Evolutionary conservation across 805 yeast genomes (phyloP), one percentile per base, ranked within the genome.

Genomic region (Candida qinlingensis): DNA sequence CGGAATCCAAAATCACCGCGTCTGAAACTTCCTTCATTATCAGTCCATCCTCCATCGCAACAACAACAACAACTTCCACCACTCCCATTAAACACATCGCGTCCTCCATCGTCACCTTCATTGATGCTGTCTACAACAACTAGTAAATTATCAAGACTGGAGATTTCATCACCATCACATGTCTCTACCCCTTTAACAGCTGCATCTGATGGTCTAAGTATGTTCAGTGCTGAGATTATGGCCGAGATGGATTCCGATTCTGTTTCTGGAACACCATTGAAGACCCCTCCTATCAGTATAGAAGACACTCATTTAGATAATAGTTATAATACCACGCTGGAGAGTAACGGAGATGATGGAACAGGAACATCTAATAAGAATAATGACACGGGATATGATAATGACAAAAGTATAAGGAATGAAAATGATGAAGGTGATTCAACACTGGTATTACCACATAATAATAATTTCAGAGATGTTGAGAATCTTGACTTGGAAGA

Each of bases 401-500:
- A 38, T 7, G 26, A 39, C 12, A 25, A 33, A 10, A 38, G 34
- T 11, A 12, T 8, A 36, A 29, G 35, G 4, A 35, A 19, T 42
- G 38, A 31, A 2, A 13, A 29, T 6, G 43, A 48, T n/a, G 44
- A 40, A 33, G 51, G 41, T 9, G 53, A 48, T 26, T 37, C 48
- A 7, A 52, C 55, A 7, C 39, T 50, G 39, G 19, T 37, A 27
- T 30, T 43, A 28, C 41, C 39, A 8, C 40, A 33, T 34, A 31
- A 30, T 13, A 26, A 30, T 4, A 33, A 37, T 4, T 11, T 52
- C 29, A 69, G 62, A 47, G 79, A 73, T 48, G 73, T 81, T 26
- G 76, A 74, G 43, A 79, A 79, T 36, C 63, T 88, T 42, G 83
- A 83, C 29, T 89, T 86, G 44, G 80, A 78, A 12, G 89, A 83